Evolutionary conservation across 1,284 basidiomycete genomes (phyloP), one percentile per base, ranked within the genome.

Genomic region (Pseudomicrostroma phylloplanum): DNA sequence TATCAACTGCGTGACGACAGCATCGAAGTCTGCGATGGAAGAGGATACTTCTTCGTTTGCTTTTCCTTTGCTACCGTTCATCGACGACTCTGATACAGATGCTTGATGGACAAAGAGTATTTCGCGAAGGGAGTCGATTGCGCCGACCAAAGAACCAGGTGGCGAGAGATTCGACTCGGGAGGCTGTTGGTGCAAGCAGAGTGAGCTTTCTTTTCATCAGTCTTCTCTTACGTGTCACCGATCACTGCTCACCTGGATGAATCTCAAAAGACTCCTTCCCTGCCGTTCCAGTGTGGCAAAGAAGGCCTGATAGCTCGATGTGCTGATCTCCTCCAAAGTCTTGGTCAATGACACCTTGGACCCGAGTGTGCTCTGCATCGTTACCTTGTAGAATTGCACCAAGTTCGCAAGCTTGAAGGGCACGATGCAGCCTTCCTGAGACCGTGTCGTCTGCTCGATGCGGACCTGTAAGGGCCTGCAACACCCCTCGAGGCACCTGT

Each of bases 341-440:
- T 82, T 84, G 1, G 88, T 89, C 62, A 97, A 81, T 36, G 88
- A 70, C 0, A 93, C 91, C 7, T 88, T 83, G 12, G 85, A 83
- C 0, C 94, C 93, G 56, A 97, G 88, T 0, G 93, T 97, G 63
- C 89, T 85, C 58, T 86, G 84, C 92, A 98, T 96, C 0, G 92
- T 96, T 21, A 90, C 80, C 76, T 88, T 83, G 80, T 97, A 98
- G 78, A 97, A 98, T 69, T 94, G 89, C 2, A 98, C 81, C n/a
- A 97, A 82, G 71, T 92, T 96, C 51, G 91, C 88, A 58, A 98
- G 87, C 77, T 90, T 90, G 81, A 94, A 97, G 0, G 89, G 86
- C 57, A 89, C 86, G 63, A 97, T 91, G 65, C 89, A 88, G 68
- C 91, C 92, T 79, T 96, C 92, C 79, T 97, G 93, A 4, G 87